Percentiles rank a stretch among this genome's conserved stretches.
phyloP scores from a whole-genome alignment of 257 asterid genomes.

The Solanum chmielewskii region DNA sequence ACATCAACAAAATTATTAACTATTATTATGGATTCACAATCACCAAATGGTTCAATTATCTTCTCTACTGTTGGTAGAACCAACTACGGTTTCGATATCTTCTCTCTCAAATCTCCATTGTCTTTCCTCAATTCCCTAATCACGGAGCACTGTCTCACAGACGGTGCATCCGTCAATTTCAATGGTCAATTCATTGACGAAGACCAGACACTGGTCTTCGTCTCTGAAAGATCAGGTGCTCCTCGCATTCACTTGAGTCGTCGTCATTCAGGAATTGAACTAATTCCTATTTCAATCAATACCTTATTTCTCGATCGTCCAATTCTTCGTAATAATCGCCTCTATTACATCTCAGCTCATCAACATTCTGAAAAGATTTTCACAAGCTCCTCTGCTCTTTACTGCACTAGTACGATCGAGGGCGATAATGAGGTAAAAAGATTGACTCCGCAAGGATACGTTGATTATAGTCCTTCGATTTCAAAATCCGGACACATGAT shows the following conservation, averaged over 20 bases:
- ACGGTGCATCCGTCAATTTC: conserved; percentile 49
- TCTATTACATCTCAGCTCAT: conserved; percentile 61
- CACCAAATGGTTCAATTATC: conserved; percentile 42
- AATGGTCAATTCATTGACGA: conserved; percentile 59
- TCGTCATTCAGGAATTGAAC: conserved; percentile 7
- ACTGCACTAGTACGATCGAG: conserved; percentile 16
- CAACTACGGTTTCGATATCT: conserved; percentile 66
- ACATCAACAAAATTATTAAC: neutral
- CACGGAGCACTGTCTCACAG: conserved; percentile 49
- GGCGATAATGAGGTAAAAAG: conserved; percentile 3
- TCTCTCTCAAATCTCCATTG: conserved; percentile 38
- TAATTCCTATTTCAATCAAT: conserved; percentile 18
- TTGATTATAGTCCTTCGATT: conserved; percentile 64
- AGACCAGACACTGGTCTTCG: conserved; percentile 21
- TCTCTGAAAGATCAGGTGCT: conserved; percentile 59
- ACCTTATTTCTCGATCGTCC: conserved; percentile 75
- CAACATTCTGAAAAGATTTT: conserved; percentile 34
- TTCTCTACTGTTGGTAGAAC: conserved; percentile 62
- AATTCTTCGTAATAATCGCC: conserved; percentile 16
- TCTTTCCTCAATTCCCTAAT: neutral
- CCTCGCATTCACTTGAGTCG: conserved; percentile 18
- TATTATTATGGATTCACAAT: neutral
- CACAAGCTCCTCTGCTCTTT: conserved; percentile 59
- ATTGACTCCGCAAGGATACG: conserved; percentile 45
- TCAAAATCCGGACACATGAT: conserved; percentile 49